Conservation (phyloP, 1,284 basidiomycete genomes). For the Neonothopanus nambi region DNA sequence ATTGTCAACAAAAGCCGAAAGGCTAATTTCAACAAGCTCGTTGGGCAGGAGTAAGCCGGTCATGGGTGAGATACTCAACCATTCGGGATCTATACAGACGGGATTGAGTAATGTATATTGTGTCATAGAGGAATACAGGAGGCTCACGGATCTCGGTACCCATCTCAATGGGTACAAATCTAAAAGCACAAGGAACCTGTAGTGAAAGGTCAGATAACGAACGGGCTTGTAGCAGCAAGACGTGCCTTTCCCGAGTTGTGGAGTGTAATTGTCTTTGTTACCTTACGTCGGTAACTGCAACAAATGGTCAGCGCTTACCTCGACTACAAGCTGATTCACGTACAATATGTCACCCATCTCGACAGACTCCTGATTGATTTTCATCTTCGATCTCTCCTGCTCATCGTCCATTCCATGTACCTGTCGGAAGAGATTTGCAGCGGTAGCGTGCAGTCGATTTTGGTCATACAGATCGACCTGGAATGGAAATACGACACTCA, state of each 20-base stretch:
- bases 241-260: slow-evolving; percentile 37
- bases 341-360: slow-evolving; percentile 62
- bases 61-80: slow-evolving; percentile 58
- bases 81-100: slow-evolving; percentile 52
- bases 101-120: slow-evolving; percentile 4
- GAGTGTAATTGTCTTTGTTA: slow-evolving; percentile 32
- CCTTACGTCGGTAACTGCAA: slow-evolving; percentile 31
- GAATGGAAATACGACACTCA: background rate
- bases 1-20: slow-evolving; percentile 54
- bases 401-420: slow-evolving; percentile 49
- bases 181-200: slow-evolving; percentile 63
- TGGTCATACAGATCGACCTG: slow-evolving; percentile 40
- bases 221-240: background rate
- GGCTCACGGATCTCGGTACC: slow-evolving; percentile 51
- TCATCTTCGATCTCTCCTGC: slow-evolving; percentile 45
- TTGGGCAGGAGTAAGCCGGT: slow-evolving; percentile 62
- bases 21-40: slow-evolving; percentile 42
- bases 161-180: slow-evolving; percentile 53
- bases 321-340: slow-evolving; percentile 25
- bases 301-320: background rate
- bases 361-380: slow-evolving; percentile 46
- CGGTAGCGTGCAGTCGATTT: slow-evolving; percentile 34
- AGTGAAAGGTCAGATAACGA: slow-evolving; percentile 1
- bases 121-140: background rate
- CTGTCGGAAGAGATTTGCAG: slow-evolving; percentile 44